These are phyloP conservation scores for Amniculicola lignicola DNA, from an alignment of 495 filamentous ascomycete species.

Conservation along the genomic window DNA sequence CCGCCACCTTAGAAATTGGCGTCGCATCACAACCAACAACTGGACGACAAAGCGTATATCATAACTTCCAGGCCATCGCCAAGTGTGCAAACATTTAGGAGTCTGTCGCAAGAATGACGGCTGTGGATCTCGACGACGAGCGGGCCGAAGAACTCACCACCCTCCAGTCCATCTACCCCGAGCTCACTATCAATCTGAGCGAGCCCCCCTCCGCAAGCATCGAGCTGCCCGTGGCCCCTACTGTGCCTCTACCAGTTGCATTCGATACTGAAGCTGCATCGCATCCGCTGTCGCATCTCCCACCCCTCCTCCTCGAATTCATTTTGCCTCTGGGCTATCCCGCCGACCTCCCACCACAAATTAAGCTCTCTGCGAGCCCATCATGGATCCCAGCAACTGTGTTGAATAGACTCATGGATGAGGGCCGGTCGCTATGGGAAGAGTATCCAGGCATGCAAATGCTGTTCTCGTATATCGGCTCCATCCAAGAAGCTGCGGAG, in stretches of 20 bases:
- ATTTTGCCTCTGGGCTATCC: constrained; percentile 76
- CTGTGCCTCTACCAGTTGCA: constrained; percentile 62
- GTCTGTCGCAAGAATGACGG: no score
- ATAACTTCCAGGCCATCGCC: no score
- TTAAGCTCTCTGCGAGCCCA: constrained; percentile 63
- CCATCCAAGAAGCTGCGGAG: constrained; percentile 76
- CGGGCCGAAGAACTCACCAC: constrained; percentile 77
- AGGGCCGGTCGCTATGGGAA: constrained; percentile 71
- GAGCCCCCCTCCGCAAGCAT: constrained; percentile 62
- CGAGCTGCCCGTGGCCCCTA: constrained; percentile 69
- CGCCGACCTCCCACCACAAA: constrained; percentile 57
- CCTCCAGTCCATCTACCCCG: constrained; percentile 86
- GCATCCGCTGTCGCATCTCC: constrained; percentile 69
- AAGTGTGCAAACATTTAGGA: no score
- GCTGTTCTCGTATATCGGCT: constrained; percentile 82
- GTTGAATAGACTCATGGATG: constrained; percentile 56
- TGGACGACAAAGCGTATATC: no score
- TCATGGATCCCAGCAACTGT: constrained; percentile 66
- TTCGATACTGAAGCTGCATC: constrained; percentile 56
- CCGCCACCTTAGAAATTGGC: no score
- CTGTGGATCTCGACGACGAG: constrained; percentile 54
- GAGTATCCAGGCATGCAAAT: constrained; percentile 74
- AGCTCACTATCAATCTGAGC: constrained; percentile 61
- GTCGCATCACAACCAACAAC: no score
- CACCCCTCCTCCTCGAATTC: constrained; percentile 67